Percentiles rank a stretch among this genome's conserved stretches.
These are phyloP conservation scores for Helotiales sp. DNA, from an alignment of 2,329 filamentous ascomycete species.

Conservation along the genomic window DNA sequence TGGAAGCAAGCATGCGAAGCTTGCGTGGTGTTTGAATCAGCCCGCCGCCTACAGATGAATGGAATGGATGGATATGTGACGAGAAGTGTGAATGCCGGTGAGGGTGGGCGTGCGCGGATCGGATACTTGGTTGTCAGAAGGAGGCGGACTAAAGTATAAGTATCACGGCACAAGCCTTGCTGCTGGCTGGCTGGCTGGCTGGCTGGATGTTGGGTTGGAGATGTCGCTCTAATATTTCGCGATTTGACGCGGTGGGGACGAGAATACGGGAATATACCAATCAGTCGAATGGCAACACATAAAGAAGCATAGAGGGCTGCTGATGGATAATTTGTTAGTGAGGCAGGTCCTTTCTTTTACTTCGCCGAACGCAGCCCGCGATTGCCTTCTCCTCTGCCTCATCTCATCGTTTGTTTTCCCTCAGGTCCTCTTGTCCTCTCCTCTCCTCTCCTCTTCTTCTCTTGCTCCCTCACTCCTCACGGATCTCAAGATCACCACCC, in stretches of 20 bases:
- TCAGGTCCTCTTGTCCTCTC: not conserved
- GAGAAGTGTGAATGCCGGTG: not conserved
- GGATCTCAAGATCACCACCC: not conserved
- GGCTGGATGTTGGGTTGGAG: not conserved
- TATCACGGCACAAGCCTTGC: not conserved
- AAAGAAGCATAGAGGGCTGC: not conserved
- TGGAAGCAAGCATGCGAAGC: too few relatives aligned
- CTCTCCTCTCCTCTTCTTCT: not conserved
- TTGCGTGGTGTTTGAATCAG: not conserved
- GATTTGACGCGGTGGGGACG: not conserved
- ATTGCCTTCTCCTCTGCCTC: not conserved
- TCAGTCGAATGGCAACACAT: not conserved
- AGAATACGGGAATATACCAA: not conserved
- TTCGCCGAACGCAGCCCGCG: not conserved
- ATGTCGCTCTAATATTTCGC: not conserved
- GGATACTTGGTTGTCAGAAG: not conserved
- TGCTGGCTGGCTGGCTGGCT: not conserved
- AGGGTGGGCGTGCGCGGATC: not conserved
- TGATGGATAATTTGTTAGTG: not conserved
- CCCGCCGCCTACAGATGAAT: too few relatives aligned
- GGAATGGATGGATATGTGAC: not conserved
- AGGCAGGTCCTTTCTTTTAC: not conserved
- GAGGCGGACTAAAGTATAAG: constrained; percentile 6
- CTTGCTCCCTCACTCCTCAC: not conserved
- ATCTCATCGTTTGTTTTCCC: not conserved